phyloP scores from a whole-genome alignment of 352 stramenopile species.

The Elongisporangium anandrum region DNA sequence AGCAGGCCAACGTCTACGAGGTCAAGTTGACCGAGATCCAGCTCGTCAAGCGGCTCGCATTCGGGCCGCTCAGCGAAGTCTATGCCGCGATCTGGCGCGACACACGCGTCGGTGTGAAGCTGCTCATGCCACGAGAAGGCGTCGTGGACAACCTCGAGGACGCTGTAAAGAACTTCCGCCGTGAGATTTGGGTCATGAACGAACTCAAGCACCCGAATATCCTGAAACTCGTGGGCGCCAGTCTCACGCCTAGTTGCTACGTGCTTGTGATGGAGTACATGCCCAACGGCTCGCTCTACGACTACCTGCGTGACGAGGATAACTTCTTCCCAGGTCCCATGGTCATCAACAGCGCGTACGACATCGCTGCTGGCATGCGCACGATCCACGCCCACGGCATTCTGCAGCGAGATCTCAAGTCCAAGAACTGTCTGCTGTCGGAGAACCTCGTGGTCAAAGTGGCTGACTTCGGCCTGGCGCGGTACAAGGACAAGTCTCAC shows the following conservation, averaged over 20 bases:
- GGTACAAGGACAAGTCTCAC: conserved; percentile 39
- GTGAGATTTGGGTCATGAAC: conserved; percentile 82
- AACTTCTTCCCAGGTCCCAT: conserved; percentile 72
- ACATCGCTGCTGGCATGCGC: conserved; percentile 63
- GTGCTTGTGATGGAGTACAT: conserved; percentile 87
- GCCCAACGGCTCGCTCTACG: conserved; percentile 79
- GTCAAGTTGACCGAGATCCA: conserved; percentile 76
- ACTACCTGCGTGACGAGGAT: conserved; percentile 66
- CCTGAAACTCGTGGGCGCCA: conserved; percentile 70
- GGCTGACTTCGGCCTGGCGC: conserved; percentile 66
- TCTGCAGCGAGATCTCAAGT: conserved; percentile 74
- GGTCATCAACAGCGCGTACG: conserved; percentile 50
- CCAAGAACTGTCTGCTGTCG: conserved; percentile 73
- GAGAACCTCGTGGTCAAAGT: conserved; percentile 78
- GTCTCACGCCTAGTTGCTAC: conserved; percentile 70
- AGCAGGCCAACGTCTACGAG: conserved; percentile 68
- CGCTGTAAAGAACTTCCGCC: conserved; percentile 72
- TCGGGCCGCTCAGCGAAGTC: conserved; percentile 63
- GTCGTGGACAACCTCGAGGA: conserved; percentile 67
- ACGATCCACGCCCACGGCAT: conserved; percentile 54
- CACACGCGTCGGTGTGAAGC: conserved; percentile 72
- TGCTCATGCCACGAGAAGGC: conserved; percentile 68
- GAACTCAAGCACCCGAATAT: conserved; percentile 69
- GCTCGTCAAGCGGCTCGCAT: conserved; percentile 68
- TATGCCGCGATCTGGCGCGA: conserved; percentile 76